Conservation (phyloP, 768 basidiomycete genomes). For the Zangia roseola region DNA sequence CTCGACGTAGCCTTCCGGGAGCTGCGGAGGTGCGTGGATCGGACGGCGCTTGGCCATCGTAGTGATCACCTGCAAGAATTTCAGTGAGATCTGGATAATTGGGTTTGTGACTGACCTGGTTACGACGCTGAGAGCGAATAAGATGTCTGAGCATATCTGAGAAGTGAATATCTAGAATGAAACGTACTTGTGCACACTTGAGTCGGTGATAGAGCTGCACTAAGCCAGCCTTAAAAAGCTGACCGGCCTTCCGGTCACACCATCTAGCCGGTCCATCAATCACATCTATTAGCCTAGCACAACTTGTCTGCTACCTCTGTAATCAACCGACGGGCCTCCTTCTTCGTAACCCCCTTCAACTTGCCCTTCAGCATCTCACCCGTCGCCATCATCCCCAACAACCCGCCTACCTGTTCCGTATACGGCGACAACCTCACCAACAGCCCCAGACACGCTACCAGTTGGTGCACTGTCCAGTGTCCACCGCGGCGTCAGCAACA, state of each 20-base stretch:
- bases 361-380: conserved; percentile 57
- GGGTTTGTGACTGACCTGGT: too few relatives aligned
- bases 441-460: conserved; percentile 76
- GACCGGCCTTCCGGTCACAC: too few relatives aligned
- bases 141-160: conserved; percentile 13
- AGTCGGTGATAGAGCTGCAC: too few relatives aligned
- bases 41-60: conserved; percentile 32
- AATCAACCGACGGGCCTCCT: conserved; percentile 63
- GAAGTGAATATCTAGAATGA: too few relatives aligned
- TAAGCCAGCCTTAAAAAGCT: too few relatives aligned
- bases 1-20: conserved; percentile 47
- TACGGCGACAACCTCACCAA: conserved; percentile 74
- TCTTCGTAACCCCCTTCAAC: conserved; percentile 49
- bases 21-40: conserved; percentile 30
- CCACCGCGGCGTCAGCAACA: conserved; percentile 3
- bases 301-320: conserved; percentile 56
- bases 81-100: background rate
- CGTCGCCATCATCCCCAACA: conserved; percentile 74
- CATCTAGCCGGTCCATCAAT: too few relatives aligned
- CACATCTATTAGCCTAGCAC: too few relatives aligned
- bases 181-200: too few relatives aligned
- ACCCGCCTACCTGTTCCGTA: conserved; percentile 50
- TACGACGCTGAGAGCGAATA: too few relatives aligned
- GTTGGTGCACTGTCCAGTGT: conserved; percentile 75
- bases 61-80: conserved; percentile 9